Conservation (phyloP, 2,329 filamentous ascomycete species). For the Aureobasidium sp. region DNA sequence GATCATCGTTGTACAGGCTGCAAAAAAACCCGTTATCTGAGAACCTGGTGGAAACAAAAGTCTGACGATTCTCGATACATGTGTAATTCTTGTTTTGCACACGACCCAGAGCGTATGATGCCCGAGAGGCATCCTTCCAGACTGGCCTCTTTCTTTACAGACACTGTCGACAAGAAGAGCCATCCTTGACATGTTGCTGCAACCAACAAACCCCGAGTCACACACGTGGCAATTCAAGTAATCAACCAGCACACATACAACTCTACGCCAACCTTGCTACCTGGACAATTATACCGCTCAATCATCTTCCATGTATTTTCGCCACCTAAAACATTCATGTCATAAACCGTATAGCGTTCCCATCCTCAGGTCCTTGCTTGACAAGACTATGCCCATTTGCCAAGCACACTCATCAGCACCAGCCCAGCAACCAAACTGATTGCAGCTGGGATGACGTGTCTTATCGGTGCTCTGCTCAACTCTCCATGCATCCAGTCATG, state of each 20-base stretch:
- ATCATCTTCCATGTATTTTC: too few relatives aligned
- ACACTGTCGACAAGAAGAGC: background rate
- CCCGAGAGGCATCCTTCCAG: background rate
- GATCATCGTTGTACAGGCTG: background rate
- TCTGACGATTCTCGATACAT: background rate
- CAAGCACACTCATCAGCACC: conserved; percentile 61
- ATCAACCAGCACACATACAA: too few relatives aligned
- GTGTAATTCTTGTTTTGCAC: background rate
- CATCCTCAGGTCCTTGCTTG: background rate
- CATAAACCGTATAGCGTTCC: background rate
- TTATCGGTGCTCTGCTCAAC: conserved; percentile 41
- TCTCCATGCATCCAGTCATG: conserved; percentile 55
- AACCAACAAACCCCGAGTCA: too few relatives aligned
- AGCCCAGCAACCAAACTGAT: conserved; percentile 49
- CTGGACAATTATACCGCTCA: too few relatives aligned
- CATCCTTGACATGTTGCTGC: background rate
- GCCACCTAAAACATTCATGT: too few relatives aligned
- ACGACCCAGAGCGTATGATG: background rate
- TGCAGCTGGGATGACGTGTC: conserved; percentile 42
- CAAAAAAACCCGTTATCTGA: background rate
- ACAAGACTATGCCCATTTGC: conserved; percentile 57
- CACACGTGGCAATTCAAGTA: too few relatives aligned
- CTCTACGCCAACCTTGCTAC: too few relatives aligned
- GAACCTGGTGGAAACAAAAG: background rate
- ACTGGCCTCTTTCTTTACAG: background rate